These are phyloP conservation scores for Populus nigra DNA, from an alignment of 345 rosid species.

Conservation along the genomic window DNA sequence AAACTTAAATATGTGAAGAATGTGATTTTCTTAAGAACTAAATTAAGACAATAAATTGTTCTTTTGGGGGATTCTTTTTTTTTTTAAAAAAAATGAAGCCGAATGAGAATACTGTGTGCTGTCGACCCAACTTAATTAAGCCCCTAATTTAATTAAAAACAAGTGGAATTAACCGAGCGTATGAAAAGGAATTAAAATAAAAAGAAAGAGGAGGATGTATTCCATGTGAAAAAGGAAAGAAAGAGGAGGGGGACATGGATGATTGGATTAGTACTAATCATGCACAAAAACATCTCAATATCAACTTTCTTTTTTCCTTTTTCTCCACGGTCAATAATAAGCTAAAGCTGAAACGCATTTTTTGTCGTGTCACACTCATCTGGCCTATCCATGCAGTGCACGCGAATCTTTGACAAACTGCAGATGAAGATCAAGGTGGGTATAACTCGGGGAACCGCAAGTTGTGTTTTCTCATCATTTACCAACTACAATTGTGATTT, in stretches of 20 bases:
- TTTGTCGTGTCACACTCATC: constrained; percentile 44
- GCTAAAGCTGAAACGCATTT: constrained; percentile 26
- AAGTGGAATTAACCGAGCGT: no score
- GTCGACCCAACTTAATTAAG: no score
- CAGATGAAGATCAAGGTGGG: not conserved
- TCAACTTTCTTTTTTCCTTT: not conserved
- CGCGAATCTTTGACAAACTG: constrained; percentile 47
- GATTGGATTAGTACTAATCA: constrained; percentile 22
- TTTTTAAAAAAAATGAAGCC: no score
- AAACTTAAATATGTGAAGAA: no score
- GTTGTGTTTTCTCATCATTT: constrained; percentile 26
- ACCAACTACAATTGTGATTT: constrained; percentile 36
- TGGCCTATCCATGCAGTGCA: constrained; percentile 43
- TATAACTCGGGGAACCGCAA: constrained; percentile 15
- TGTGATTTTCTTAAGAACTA: no score
- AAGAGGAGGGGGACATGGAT: not conserved
- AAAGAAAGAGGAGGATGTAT: no score
- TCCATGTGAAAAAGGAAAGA: not conserved
- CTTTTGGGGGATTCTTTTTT: no score
- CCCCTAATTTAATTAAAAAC: no score
- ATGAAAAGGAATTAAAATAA: no score
- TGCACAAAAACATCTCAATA: not conserved
- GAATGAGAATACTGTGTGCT: no score
- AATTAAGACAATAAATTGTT: no score
- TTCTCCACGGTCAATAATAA: constrained; percentile 13